Conservation (phyloP, 495 filamentous ascomycete genomes). For the Penicillium cosmopolitanum region DNA sequence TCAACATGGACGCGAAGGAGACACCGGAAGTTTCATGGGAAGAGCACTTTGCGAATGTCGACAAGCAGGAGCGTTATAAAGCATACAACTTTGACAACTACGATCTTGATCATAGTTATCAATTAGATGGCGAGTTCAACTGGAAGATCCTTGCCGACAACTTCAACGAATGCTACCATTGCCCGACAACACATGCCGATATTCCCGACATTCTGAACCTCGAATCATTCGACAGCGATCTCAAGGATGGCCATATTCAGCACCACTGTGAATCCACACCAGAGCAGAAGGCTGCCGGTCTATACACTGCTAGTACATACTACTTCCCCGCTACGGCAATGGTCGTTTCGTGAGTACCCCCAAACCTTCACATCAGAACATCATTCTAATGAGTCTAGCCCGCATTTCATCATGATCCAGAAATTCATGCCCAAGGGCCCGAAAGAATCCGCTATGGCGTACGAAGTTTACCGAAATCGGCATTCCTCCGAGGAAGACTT, state of each 20-base stretch:
- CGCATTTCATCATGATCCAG: slow-evolving; percentile 54
- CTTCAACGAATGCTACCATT: slow-evolving; percentile 69
- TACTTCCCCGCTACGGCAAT: slow-evolving; percentile 50
- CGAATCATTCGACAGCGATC: slow-evolving; percentile 45
- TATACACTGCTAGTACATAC: slow-evolving; percentile 46
- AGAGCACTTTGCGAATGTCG: slow-evolving; percentile 48
- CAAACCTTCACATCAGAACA: no score
- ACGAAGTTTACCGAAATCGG: slow-evolving; percentile 54
- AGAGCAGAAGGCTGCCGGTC: slow-evolving; percentile 39
- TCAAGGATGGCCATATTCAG: slow-evolving; percentile 45
- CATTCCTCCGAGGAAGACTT: slow-evolving; percentile 45
- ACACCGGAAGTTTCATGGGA: slow-evolving; percentile 47
- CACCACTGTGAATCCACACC: slow-evolving; percentile 46
- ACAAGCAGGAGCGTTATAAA: slow-evolving; percentile 47
- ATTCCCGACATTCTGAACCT: slow-evolving; percentile 51
- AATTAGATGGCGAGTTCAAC: slow-evolving; percentile 52
- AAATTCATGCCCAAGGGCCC: slow-evolving; percentile 48
- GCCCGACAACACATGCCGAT: slow-evolving; percentile 52
- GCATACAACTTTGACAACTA: slow-evolving; percentile 64
- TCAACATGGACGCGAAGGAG: slow-evolving; percentile 51
- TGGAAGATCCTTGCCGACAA: slow-evolving; percentile 67
- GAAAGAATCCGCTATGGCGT: slow-evolving; percentile 42
- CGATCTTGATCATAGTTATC: slow-evolving; percentile 58
- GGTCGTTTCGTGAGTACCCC: slow-evolving; percentile 48
- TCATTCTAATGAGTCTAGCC: slow-evolving; percentile 26